Percentiles rank a stretch among this genome's conserved stretches.
Conservation (phyloP, 2,329 filamentous ascomycete genomes). For the Cladosporium cucumerinum region DNA sequence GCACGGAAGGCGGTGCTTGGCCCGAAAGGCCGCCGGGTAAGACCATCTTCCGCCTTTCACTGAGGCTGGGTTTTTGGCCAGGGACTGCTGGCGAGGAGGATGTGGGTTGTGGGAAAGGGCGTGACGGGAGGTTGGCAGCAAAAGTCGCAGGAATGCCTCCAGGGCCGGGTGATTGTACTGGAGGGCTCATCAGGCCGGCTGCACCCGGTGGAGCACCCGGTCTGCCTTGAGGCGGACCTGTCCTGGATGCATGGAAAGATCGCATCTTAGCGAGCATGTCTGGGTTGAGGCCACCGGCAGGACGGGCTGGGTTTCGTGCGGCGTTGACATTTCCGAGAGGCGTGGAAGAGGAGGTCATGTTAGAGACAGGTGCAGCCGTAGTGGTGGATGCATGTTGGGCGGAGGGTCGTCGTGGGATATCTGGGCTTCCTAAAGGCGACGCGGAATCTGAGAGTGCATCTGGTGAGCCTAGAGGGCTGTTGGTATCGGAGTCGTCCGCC, state of each 20-base stretch:
- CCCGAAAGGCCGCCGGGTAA: conserved; percentile 55
- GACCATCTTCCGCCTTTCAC: conserved; percentile 64
- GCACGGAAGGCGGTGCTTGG: conserved; percentile 38
- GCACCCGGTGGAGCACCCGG: conserved; percentile 10
- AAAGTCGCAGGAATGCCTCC: conserved; percentile 44
- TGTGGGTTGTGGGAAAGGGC: conserved; percentile 42
- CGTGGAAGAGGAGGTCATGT: conserved; percentile 80
- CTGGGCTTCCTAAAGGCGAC: conserved; percentile 12
- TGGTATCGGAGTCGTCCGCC: conserved; percentile 14
- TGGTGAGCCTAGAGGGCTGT: conserved; percentile 14
- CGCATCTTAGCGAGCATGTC: conserved; percentile 69
- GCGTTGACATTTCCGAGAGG: conserved; percentile 73
- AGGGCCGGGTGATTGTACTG: conserved; percentile 22
- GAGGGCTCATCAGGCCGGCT: conserved; percentile 17
- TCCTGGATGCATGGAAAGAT: conserved; percentile 64
- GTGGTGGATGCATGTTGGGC: conserved; percentile 29
- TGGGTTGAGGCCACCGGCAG: conserved; percentile 36
- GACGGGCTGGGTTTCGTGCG: conserved; percentile 51
- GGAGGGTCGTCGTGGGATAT: conserved; percentile 16
- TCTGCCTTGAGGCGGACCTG: conserved; percentile 46
- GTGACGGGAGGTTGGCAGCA: conserved; percentile 37
- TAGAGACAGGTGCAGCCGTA: conserved; percentile 25
- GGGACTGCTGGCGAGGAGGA: conserved; percentile 49
- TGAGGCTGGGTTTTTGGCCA: conserved; percentile 55
- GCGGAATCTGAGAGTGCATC: conserved; percentile 19